Evolutionary conservation across 371 early-diverging fungal genomes (phyloP), one percentile per base, ranked within the genome.

Genomic region (Syncephalastrum sp.): DNA sequence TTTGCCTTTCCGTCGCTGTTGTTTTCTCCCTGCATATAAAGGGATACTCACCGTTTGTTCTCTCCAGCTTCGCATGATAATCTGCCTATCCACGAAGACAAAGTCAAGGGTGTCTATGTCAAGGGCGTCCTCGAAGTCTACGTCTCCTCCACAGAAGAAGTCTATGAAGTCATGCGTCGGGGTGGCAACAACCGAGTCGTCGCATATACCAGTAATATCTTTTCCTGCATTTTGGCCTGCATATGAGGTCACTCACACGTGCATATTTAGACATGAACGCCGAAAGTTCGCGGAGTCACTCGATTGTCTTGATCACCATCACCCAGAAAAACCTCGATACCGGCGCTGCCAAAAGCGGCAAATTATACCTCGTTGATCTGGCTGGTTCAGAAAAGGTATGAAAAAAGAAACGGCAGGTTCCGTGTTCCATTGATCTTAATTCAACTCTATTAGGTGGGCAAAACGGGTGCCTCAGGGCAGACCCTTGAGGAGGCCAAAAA

Each of bases 401-500:
- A 21, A 21, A 21, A 21, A 2, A 21, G 21, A 2, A 21, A 21
- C 21, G 2, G 21, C 21, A 21, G 21, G 21, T 21, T 21, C 21
- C 21, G 0, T 21, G 21, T 21, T 21, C 2, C 21, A 21, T 8
- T 5, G 24, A 33, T 33, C 38, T 23, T 10, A 5, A 24, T 19
- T 15, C 42, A 23, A 19, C 24, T 19, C 16, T 27, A 25, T 42
- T 42, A 59, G 69, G 85, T 96, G 17, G 92, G 93, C 52, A 93
- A 96, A 72, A 99, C 99, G 23, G 96, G 96, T 60, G 99, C 98
- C 5, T 92, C 95, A 8, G 98, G 99, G 17, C 94, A 95, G 67
- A 93, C 98, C 3, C 81, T 99, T 27, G 97, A 98, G 77, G 99
- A 99, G 76, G 98, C 99, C 59, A 96, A 96, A 72, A 96, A 95